Conservation (phyloP, 768 basidiomycete genomes). For the Mrakia gelida region DNA sequence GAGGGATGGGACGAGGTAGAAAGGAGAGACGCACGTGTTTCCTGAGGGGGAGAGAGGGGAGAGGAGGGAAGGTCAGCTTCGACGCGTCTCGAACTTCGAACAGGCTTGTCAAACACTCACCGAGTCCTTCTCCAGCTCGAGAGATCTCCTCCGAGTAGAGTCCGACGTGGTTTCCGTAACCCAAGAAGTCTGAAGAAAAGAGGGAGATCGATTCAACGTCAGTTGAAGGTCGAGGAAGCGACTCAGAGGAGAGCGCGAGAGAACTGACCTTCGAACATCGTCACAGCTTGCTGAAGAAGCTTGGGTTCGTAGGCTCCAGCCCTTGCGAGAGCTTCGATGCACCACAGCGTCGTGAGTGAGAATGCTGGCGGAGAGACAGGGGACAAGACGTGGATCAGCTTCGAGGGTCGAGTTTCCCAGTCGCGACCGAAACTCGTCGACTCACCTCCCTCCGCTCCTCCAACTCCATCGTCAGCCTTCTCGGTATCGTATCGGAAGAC, state of each 20-base stretch:
- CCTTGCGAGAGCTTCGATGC: conserved; percentile 80
- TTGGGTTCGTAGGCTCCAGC: conserved; percentile 71
- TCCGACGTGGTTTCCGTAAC: conserved; percentile 82
- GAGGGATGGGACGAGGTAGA: background rate
- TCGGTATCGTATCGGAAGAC: conserved; percentile 84
- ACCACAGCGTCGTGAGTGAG: conserved; percentile 68
- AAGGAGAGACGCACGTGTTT: background rate
- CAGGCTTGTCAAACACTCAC: conserved; percentile 48
- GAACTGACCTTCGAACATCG: conserved; percentile 45
- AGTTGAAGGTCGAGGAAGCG: background rate
- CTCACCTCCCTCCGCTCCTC: conserved; percentile 80
- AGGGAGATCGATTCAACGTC: background rate
- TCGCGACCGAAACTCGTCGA: background rate
- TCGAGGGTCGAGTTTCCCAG: background rate
- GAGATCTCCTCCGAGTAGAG: conserved; percentile 63
- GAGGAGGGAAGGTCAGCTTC: background rate
- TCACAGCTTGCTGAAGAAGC: conserved; percentile 62
- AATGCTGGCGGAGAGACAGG: conserved; percentile 47
- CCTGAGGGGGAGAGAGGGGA: background rate
- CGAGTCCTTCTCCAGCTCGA: conserved; percentile 64
- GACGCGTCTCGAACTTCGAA: background rate
- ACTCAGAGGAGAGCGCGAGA: background rate
- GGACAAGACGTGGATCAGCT: background rate
- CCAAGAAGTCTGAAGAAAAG: conserved; percentile 59
- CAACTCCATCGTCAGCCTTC: conserved; percentile 86